Evolutionary conservation across 1,284 basidiomycete genomes (phyloP), one percentile per base, ranked within the genome.

Genomic region (Inonotus hispidus): DNA sequence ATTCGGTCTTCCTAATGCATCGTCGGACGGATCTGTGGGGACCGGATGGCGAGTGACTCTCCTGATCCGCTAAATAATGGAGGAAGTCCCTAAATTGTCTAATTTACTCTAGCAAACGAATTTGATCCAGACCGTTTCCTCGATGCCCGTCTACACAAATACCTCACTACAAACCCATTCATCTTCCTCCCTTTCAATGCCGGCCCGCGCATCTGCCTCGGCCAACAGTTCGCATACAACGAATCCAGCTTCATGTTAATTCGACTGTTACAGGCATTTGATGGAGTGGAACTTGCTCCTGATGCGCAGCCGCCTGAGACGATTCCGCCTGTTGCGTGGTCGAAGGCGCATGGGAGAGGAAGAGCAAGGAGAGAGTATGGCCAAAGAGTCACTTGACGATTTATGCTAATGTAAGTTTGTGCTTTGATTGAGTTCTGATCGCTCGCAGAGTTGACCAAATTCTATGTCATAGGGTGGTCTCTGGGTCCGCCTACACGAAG

Each of bases 241-340:
- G 84, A 87, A 66, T 79, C 80, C 66, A 86, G 85, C 0, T 87
- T 85, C 72, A 79, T 86, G 75, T 68, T 88, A 61, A 77, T 87
- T 47, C 79, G 84, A 10, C 72, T 89, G n/a, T 69, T 88, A 19
- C 86, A 88, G 70, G 70, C 73, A 39, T 84, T 88, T 70, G 75
- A 77, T 0, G 71, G 71, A 0, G 74, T 88, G 29, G 66, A 69
- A 0, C 73, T 85, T 2, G 81, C 76, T n/a, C 70, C 69, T 1
- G 75, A 77, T 21, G 74, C 79, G 1, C 76, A 78, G 39, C 77
- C 83, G 1, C 73, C 72, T 1, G 75, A 75, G 3, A 72, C 72
- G 16, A 70, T 68, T 10, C 79, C 80, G 14, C 82, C 81, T 7
- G 60, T 69, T 11, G 74, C 73, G 6, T 84, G 82, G 81, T 16